A percentile compares a stretch with the other conserved stretches of the same genome.
phyloP scores from a whole-genome alignment of 192 early-diverging fungal species.

The Mortierella claussenii region DNA sequence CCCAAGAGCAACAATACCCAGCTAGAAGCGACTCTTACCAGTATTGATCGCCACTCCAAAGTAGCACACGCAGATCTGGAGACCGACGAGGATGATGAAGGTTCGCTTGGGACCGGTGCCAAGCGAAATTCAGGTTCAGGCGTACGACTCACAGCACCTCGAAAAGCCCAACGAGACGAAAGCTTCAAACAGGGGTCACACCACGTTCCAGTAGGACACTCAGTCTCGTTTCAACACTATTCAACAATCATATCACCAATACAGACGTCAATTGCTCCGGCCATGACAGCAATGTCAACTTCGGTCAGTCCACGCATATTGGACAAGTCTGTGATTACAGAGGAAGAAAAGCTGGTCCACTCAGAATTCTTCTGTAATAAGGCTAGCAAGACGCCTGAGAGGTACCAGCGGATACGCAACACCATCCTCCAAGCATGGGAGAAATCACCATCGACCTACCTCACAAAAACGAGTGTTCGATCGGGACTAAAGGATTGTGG shows the following conservation, averaged over 20 bases:
- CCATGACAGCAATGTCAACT: neutral
- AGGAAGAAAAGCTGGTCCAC: conserved; percentile 59
- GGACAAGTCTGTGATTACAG: conserved; percentile 59
- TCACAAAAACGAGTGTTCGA: conserved; percentile 86
- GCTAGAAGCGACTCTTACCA: neutral
- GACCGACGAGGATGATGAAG: conserved; percentile 44
- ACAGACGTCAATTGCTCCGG: neutral
- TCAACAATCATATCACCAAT: conserved; percentile 6
- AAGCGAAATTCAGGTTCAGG: conserved; percentile 2
- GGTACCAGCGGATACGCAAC: conserved; percentile 91
- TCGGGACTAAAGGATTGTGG: conserved; percentile 84
- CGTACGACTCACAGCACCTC: too few species aligned
- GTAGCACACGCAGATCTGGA: neutral
- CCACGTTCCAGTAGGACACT: neutral
- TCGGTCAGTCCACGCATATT: conserved; percentile 22
- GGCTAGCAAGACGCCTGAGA: conserved; percentile 84
- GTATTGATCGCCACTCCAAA: neutral
- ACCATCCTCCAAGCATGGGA: conserved; percentile 88
- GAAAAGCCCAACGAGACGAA: conserved; percentile 4
- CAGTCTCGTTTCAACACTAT: neutral
- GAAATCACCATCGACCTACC: conserved; percentile 69
- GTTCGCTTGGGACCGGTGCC: conserved; percentile 32
- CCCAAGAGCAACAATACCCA: neutral
- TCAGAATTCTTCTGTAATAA: conserved; percentile 78
- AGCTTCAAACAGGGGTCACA: neutral